Conservation (phyloP, 495 filamentous ascomycete genomes). For the Tuber melanosporum region DNA sequence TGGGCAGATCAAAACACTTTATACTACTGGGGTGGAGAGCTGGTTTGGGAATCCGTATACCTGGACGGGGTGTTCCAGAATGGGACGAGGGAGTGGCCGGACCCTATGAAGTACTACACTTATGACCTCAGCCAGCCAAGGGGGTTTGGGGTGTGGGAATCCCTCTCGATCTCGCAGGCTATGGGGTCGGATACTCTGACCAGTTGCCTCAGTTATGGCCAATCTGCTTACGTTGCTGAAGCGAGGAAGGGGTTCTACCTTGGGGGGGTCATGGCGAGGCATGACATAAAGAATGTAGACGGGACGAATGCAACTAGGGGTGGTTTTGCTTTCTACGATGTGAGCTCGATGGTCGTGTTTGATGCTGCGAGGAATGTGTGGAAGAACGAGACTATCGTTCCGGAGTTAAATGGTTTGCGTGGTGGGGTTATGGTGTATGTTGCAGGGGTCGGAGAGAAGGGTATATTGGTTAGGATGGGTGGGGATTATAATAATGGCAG, state of each 20-base stretch:
- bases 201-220: background rate
- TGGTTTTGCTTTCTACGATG: background rate
- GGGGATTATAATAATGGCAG: constrained; percentile 26
- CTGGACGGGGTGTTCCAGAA: too few species aligned
- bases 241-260: background rate
- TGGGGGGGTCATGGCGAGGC: background rate
- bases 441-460: constrained; percentile 39
- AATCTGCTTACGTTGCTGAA: background rate
- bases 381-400: background rate
- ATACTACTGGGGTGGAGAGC: too few species aligned
- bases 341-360: background rate
- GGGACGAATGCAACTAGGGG: background rate
- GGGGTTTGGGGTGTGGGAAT: too few species aligned
- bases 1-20: too few species aligned
- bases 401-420: background rate
- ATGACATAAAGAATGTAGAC: background rate
- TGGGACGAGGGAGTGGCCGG: too few species aligned
- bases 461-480: constrained; percentile 45
- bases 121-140: too few species aligned
- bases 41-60: too few species aligned
- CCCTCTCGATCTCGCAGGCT: background rate
- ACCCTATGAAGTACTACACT: too few species aligned
- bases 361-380: background rate
- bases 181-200: background rate
- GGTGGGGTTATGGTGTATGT: constrained; percentile 40